Evolutionary conservation across 2,329 filamentous ascomycete species (phyloP), one percentile per base, ranked within the genome.

Genomic region (Botrytis squamosa): DNA sequence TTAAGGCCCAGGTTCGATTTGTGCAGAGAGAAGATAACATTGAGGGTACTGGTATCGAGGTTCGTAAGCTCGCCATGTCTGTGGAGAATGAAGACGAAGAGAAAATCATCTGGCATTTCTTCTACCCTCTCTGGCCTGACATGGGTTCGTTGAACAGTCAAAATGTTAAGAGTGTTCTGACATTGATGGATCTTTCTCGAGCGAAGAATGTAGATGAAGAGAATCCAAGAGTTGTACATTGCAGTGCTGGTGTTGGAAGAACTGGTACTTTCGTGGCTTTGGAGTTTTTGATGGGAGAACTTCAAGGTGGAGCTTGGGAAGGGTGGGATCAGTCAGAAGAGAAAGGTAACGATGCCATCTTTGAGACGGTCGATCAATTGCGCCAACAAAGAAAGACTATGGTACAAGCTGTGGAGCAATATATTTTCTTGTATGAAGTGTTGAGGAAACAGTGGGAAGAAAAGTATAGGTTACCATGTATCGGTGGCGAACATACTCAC

Each of bases 231-330:
- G 91, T 98, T 74, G 88, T 94, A 18, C 92, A 95, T 82, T 95
- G 93, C 84, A 97, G 93, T 80, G 96, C 96, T 12, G 96, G 96
- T 57, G 95, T 99, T 22, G 96, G 96, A 20, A 90, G 96, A 72
- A 97, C 93, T 12, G 96, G 96, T 49, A 98, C 96, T 0, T 99
- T 98, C 81, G 97, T 99, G 79, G 92, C 94, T 2, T 88, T 99
- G n/a, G 96, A 98, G 83, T 94, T 97, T 82, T 88, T 99, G 40
- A 87, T 97, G 76, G 88, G 91, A 52, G 94, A 98, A 82, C 86
- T 98, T 16, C 90, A 93, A 40, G 88, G 90, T 9, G 95, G 94
- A 68, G 87, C 90, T 40, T 80, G 79, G 79, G 77, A 79, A 63
- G 74, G 74, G 63, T 78, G 80, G 73, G 80, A 80, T 49, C 77